Conservation (phyloP, 2,329 filamentous ascomycete species). For the Curvularia eragrostidis region DNA sequence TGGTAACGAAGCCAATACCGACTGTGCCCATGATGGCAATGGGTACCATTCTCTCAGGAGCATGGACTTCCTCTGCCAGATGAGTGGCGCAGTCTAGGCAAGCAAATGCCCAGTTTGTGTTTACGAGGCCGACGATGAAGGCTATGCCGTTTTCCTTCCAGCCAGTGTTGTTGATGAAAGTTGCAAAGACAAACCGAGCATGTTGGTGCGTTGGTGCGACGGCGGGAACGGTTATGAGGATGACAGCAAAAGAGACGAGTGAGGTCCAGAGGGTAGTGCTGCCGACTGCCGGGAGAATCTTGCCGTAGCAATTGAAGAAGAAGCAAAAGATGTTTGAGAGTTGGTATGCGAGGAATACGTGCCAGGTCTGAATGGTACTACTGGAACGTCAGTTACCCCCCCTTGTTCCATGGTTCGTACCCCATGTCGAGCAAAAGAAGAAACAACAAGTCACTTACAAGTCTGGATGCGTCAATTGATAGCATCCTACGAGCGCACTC, state of each 20-base stretch:
- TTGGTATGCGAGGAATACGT: slow-evolving; percentile 56
- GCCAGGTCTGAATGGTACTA: slow-evolving; percentile 46
- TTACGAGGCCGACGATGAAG: slow-evolving; percentile 61
- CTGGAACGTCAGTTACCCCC: neutral
- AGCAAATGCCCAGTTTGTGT: slow-evolving; percentile 59
- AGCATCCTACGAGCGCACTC: slow-evolving; percentile 59
- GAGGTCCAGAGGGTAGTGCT: slow-evolving; percentile 56
- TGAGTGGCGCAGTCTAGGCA: slow-evolving; percentile 60
- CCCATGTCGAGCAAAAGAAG: neutral
- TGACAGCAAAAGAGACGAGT: slow-evolving; percentile 57
- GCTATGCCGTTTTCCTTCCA: slow-evolving; percentile 57
- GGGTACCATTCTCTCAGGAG: slow-evolving; percentile 57
- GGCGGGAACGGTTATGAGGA: slow-evolving; percentile 57
- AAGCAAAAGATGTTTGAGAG: slow-evolving; percentile 57
- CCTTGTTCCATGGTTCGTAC: neutral
- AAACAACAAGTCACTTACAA: slow-evolving; percentile 52
- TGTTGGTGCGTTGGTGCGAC: slow-evolving; percentile 53
- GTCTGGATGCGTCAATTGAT: slow-evolving; percentile 59
- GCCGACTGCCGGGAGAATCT: slow-evolving; percentile 50
- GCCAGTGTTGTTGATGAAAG: slow-evolving; percentile 60
- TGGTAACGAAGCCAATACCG: slow-evolving; percentile 58
- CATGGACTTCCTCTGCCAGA: slow-evolving; percentile 59
- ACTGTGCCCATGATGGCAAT: slow-evolving; percentile 60
- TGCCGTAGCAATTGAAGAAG: slow-evolving; percentile 57
- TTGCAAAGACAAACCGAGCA: slow-evolving; percentile 60